These are phyloP conservation scores for Pisolithus thermaeus DNA, from an alignment of 1,284 basidiomycete genomes.

Conservation along the genomic window DNA sequence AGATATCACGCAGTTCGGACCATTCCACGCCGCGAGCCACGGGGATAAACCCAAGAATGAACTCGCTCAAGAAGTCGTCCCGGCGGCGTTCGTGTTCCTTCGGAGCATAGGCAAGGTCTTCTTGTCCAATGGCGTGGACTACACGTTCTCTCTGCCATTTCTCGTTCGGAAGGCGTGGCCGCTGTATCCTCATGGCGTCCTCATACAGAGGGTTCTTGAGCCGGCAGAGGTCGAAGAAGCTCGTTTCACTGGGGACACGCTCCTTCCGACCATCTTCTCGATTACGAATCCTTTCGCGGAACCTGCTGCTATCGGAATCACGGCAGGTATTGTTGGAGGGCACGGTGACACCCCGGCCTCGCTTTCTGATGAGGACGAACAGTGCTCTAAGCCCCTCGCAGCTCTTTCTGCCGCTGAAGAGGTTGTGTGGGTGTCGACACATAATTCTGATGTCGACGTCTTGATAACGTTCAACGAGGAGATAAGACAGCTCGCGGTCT, in stretches of 20 bases:
- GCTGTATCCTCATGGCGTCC: conserved; percentile 64
- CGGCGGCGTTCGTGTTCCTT: conserved; percentile 73
- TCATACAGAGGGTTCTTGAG: conserved; percentile 74
- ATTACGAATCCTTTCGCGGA: conserved; percentile 75
- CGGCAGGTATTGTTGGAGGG: conserved; percentile 49
- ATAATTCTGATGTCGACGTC: conserved; percentile 41
- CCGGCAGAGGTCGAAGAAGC: conserved; percentile 61
- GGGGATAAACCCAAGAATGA: conserved; percentile 28
- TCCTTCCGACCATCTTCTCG: conserved; percentile 73
- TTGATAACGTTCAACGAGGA: conserved; percentile 53
- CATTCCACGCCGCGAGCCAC: conserved; percentile 36
- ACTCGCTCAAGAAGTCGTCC: conserved; percentile 34
- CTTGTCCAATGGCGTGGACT: conserved; percentile 67
- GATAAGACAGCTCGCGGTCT: conserved; percentile 50
- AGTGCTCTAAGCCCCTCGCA: conserved; percentile 41
- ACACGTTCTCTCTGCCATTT: conserved; percentile 80
- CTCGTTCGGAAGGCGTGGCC: conserved; percentile 76
- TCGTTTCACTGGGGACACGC: conserved; percentile 51
- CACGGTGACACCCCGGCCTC: conserved; percentile 32
- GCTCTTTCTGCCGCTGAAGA: conserved; percentile 56
- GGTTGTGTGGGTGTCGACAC: conserved; percentile 53
- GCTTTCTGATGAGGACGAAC: conserved; percentile 52
- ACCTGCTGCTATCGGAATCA: conserved; percentile 61
- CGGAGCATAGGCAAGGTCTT: conserved; percentile 72
- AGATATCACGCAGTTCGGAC: conserved; percentile 48